Evolutionary conservation across 495 filamentous ascomycete genomes (phyloP), one percentile per base, ranked within the genome.

Genomic region (Pseudoneurospora amorphoporcata): DNA sequence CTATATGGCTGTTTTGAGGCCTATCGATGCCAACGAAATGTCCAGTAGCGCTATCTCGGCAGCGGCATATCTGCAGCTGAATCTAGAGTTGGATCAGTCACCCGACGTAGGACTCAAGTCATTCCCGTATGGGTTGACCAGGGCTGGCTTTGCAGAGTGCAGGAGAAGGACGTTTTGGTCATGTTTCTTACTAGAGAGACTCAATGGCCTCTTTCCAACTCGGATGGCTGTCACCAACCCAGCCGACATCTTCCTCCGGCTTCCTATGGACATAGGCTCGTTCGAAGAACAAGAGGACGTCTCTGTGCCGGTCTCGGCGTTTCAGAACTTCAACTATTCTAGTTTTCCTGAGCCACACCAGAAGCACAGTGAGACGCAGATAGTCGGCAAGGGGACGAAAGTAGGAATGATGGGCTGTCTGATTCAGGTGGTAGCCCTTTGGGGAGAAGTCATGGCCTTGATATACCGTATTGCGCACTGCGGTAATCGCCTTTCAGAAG

Each of bases 131-230:
- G 88, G 86, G 8, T 77, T 91, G 40, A 86, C 86, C 71, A 85
- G 85, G 68, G 78, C 83, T 70, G 87, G 85, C 16, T 83, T 89
- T 77, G 85, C 86, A 8, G 91, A 93, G 79, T 90, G 89, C 76
- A 85, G 88, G 53, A 84, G 90, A 41, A 82, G 90, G 68, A 91
- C 88, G 0, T 91, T 91, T 76, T 92, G 90, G 90, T 86, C 87
- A 16, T 84, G 85, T 39, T 92, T 88, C 73, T 71, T 91, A 70
- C 81, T 89, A 75, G 90, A 92, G 83, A 86, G 89, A 39, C 83
- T 90, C 38, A 88, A 85, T 40, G 87, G 86, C 39, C 86, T 88
- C 71, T 88, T 86, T 71, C 83, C 86, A 6, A 85, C 82, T 8
- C 81, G 83, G 10, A 70, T 82, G 16, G 83, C 79, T 72, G 76